Base-by-base conservation (phyloP, 768 basidiomycete species). In the Boletus pseudopeckii region DNA sequence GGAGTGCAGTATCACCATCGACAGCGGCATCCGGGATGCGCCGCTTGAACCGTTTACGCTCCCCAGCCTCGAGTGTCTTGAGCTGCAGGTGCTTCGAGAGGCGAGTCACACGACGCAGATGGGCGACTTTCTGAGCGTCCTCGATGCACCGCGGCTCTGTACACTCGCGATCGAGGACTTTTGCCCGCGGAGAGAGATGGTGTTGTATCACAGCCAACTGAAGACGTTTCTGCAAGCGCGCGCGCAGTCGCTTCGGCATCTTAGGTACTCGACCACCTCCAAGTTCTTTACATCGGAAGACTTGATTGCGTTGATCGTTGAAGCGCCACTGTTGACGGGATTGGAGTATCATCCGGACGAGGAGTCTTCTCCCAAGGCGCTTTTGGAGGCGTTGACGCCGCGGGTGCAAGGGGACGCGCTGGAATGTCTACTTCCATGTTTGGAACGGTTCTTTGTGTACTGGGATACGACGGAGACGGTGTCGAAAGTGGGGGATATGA, bases 401-500 rank as follows among this genome's bases (percentile, higher is more conserved):
- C 52, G 50, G 1, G 20, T 46, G n/a, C 37, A 50, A 10, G 54
- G 48, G 8, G 61, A 56, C 0, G 45, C 5, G 7, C 5, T 57
- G 14, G 49, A 36, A n/a, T 68, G 65, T 43, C 36, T 68, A 1
- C 58, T 65, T 5, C 58, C 63, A 0, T 11, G 22, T 34, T 32
- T 67, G 41, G 58, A 68, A 18, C 54, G 61, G 45, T 22, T 63
- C 15, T 54, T 41, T 15, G 54, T 66, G 32, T 57, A 61, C 34
- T 66, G 65, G 65, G 66, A 68, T 39, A 63, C 57, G 49, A 40
- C 53, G 18, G 64, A 64, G 56, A 63, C 66, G 36, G 58, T 66
- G 13, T 52, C 52, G 18, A 58, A 53, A 50, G 65, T 68, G 53
- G 65, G 57, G 1, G 56, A 66, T 7, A 62, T 66, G 65, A 53